phyloP scores from a whole-genome alignment of 2,329 filamentous ascomycete species.

The Dactylellina haptotyla region DNA sequence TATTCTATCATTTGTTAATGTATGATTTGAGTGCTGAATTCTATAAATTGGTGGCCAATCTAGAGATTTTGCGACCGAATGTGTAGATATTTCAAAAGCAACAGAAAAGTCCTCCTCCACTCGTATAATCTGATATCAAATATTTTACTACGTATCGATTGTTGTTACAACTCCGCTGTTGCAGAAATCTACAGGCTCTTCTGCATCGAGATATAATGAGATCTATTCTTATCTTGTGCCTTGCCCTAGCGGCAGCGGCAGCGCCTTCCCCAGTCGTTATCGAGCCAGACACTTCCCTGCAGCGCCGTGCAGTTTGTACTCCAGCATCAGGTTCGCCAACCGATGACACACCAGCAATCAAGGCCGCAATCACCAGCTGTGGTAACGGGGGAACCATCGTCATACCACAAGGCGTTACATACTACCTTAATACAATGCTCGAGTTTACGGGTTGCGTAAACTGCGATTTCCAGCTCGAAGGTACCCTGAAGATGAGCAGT shows the following conservation, averaged over 20 bases:
- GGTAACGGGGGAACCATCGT: slow-evolving; percentile 64
- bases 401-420: slow-evolving; percentile 63
- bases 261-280: not conserved
- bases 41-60: no score
- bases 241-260: not conserved
- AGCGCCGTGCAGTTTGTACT: slow-evolving; percentile 59
- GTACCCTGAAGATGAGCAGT: slow-evolving; percentile 62
- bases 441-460: slow-evolving; percentile 62
- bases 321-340: slow-evolving; percentile 57
- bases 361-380: slow-evolving; percentile 62
- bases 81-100: no score
- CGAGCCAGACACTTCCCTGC: not conserved
- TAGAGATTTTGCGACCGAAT: no score
- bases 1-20: no score
- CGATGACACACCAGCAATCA: slow-evolving; percentile 64
- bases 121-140: no score
- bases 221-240: not conserved
- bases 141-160: not conserved
- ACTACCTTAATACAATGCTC: slow-evolving; percentile 63
- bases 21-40: no score
- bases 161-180: not conserved
- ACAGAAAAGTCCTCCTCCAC: no score
- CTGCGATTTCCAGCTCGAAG: slow-evolving; percentile 66
- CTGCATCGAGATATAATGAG: not conserved
- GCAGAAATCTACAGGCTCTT: not conserved